Base-by-base conservation (phyloP, 768 basidiomycete genomes). In the Kwoniella bestiolae region DNA sequence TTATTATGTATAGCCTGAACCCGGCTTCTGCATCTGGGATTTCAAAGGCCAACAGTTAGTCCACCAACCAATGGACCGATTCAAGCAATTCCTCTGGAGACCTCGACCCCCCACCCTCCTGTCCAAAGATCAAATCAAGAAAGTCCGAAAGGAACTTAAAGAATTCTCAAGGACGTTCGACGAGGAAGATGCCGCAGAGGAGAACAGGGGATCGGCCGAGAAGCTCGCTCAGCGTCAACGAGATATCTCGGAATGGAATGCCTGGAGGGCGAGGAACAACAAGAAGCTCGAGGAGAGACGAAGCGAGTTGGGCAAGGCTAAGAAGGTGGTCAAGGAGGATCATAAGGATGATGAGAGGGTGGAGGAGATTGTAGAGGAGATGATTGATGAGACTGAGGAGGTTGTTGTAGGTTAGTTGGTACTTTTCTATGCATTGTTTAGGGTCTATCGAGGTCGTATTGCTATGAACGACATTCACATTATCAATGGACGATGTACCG, bases 1-100 rank as follows among this genome's bases (percentile, higher is more conserved):
- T 32, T 18, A 31, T 25, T 60, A 44, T 47, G 52, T 58, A 3
- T 72, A 97, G 95, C 87, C 97, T 67, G 96, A 99, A 80, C 92
- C 97, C 66, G 96, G 96, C 35, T 99, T 88, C 78, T 90, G 90
- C 9, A 88, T 99, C 71, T 98, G 94, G 93, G 94, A 98, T 83
- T 97, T 96, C 87, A 90, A 90, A 58, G 96, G 95, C n/a, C 90
- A 92, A 80, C 92, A 95, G 80, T 84, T 94, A n/a, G 72, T 77
- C 26, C 86, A 90, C 79, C 91, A 91, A 79, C 88, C 89, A 56
- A 84, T 90, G 68, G 96, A 98, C 79, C 88, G 90, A 62, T 98
- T 99, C 87, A 99, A 99, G 84, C 96, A 99, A 81, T 93, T 98
- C 82, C 86, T 97, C 67, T 99, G 95, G 95, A 89, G 96, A 35